Evolutionary conservation across 2,329 filamentous ascomycete genomes (phyloP), one percentile per base, ranked within the genome.

Genomic region (Phyllosticta citrichinensis): DNA sequence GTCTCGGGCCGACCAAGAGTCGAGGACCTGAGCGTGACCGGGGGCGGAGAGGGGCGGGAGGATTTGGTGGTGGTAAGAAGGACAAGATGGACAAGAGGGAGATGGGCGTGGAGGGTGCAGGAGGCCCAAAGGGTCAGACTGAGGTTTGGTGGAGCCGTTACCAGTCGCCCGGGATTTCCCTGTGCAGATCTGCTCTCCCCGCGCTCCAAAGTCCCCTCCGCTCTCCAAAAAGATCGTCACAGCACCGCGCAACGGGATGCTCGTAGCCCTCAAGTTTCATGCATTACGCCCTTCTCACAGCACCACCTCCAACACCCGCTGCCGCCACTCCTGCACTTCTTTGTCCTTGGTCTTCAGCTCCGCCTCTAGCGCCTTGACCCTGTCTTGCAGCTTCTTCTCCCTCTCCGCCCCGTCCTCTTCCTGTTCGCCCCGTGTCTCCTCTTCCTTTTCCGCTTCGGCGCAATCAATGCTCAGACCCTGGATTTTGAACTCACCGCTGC

Each of bases 401-500:
- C 8, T 22, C 20, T 58, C 61, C 20, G 30, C 62, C 9, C 17
- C 51, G 5, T 47, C 57, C 22, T 22, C 22, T 11, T 57, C 59
- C 8, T 27, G 58, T 20, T 52, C 52, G 5, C 35, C 62, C 17
- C 25, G 56, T 3, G 63, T 63, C 2, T 56, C 62, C 11, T 62
- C 64, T 12, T 51, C 33, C 2, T 61, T 62, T 24, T 62, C 60
- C 11, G 62, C 33, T 3, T 62, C 63, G 33, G 33, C 11, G 14
- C 11, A 0, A 20, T 20, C 10, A 11, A 69, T 62, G 24, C 62
- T 62, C 11, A 80, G 58, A 0, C 75, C 75, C 56, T 76, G 77
- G 14, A 76, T 70, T 20, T 69, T 69, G 68, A 79, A 80, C 55
- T 74, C 71, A 0, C 76, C 78, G 0, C 66, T 70, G 35, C 77